Base-by-base conservation (phyloP, 371 early-diverging fungal species). In the Lichtheimia hyalospora region DNA sequence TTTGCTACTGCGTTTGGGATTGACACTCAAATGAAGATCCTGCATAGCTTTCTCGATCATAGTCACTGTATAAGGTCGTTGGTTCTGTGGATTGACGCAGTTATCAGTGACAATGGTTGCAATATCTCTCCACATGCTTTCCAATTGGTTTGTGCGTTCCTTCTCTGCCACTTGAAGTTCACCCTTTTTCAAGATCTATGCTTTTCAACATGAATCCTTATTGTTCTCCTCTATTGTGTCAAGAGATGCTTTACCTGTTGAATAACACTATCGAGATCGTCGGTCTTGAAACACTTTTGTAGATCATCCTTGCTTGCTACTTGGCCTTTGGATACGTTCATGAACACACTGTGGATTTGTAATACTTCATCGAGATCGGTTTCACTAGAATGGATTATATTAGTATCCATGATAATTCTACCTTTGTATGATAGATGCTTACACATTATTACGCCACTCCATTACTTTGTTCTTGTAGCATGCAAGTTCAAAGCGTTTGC, bases 391-490 rank as follows among this genome's bases (percentile, higher is more conserved):
- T 49, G 0, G 34, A 8, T 10, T 10, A 8, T 8, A 10, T 34
- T 34, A 34, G 10, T 6, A 34, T 34, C n/a, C 10, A n/a, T 8
- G 28, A 13, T n/a, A 3, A 13, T 25, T 15, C 16, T 15, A 25
- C 5, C 25, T 25, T 5, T 15, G 15, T 15, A 39, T 12, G 39
- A 34, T 23, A 21, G 12, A 20, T 14, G 68, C 88, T 77, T 86
- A 95, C 92, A 96, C 90, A 54, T 92, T 90, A 41, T 79, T 90
- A 34, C 98, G 82, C 94, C 95, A 98, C 73, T 98, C 97, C 67
- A 92, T 75, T n/a, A 97, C 96, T 79, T 99, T 98, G 86, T 99
- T 99, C 72, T 96, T 96, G 78, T 98, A 98, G 73, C 97, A 96
- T 8, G 99, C 99, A 16, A 99, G 81, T 71, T 99, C 99, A 62